Percentiles rank a stretch among this genome's conserved stretches.
Evolutionary conservation across 768 basidiomycete species (phyloP).

Genomic region (Suillus alpinus): DNA sequence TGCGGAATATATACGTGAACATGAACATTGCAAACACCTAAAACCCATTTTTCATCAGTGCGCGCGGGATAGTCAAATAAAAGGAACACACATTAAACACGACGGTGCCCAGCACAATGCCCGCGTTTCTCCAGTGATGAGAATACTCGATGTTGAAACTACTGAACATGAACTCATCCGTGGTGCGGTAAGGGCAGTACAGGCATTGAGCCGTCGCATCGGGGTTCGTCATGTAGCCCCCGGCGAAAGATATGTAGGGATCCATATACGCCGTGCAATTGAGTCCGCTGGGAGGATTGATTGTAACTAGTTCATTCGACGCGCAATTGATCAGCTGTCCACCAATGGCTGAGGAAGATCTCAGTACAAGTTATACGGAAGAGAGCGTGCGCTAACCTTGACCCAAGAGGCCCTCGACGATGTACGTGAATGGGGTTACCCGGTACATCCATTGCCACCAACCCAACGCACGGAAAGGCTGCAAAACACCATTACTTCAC

Average conservation of each 20-base stretch:
- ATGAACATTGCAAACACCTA: background rate
- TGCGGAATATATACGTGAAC: background rate
- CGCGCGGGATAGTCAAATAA: background rate
- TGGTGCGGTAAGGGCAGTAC: slow-evolving; percentile 53
- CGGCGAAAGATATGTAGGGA: slow-evolving; percentile 44
- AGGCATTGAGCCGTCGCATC: slow-evolving; percentile 51
- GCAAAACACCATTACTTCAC: slow-evolving; percentile 45
- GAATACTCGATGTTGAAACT: slow-evolving; percentile 58
- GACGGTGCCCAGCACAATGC: slow-evolving; percentile 47
- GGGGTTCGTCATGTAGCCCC: slow-evolving; percentile 58
- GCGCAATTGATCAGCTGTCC: slow-evolving; percentile 46
- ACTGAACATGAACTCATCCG: slow-evolving; percentile 42
- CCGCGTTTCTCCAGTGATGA: slow-evolving; percentile 54
- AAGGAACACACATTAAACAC: slow-evolving; percentile 45
- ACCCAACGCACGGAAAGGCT: slow-evolving; percentile 37
- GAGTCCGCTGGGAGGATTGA: slow-evolving; percentile 52
- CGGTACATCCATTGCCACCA: slow-evolving; percentile 38
- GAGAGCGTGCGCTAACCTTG: slow-evolving; percentile 15
- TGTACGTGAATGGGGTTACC: slow-evolving; percentile 49
- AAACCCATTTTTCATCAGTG: background rate
- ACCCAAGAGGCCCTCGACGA: slow-evolving; percentile 42
- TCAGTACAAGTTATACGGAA: background rate
- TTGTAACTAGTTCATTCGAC: slow-evolving; percentile 45
- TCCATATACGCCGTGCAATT: slow-evolving; percentile 53
- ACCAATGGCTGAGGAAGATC: slow-evolving; percentile 36